These are phyloP conservation scores for Sphaerulina musiva DNA, from an alignment of 2,329 filamentous ascomycete genomes.

Conservation along the genomic window DNA sequence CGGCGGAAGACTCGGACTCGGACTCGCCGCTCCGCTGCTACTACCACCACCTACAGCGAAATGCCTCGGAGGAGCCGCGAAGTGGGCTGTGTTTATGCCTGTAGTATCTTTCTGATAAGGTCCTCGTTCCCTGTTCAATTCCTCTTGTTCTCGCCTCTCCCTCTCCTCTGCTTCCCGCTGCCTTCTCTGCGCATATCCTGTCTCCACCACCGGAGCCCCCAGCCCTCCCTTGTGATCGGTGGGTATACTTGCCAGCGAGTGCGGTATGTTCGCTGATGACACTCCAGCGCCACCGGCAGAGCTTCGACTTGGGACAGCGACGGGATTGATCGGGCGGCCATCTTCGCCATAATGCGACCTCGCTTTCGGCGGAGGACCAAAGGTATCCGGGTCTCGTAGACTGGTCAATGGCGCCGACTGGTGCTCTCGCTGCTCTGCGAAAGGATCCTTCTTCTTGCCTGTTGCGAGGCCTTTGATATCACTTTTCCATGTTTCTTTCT, in stretches of 20 bases:
- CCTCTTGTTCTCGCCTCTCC: slow-evolving; percentile 32
- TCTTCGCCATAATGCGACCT: slow-evolving; percentile 42
- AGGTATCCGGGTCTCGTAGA: slow-evolving; percentile 64
- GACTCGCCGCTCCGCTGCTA: neutral
- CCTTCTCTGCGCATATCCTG: slow-evolving; percentile 19
- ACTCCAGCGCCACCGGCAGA: slow-evolving; percentile 32
- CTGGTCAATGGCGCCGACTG: slow-evolving; percentile 58
- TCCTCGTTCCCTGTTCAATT: slow-evolving; percentile 43
- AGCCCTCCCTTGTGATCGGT: slow-evolving; percentile 29
- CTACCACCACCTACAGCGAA: slow-evolving; percentile 23
- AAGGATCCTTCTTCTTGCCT: slow-evolving; percentile 41
- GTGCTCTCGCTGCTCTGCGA: slow-evolving; percentile 43
- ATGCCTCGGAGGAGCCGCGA: slow-evolving; percentile 60
- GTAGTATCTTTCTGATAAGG: slow-evolving; percentile 66
- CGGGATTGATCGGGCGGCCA: slow-evolving; percentile 30
- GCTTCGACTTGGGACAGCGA: slow-evolving; percentile 6
- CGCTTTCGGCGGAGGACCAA: slow-evolving; percentile 73
- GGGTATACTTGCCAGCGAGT: slow-evolving; percentile 2
- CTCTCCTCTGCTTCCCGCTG: slow-evolving; percentile 26
- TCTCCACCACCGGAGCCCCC: slow-evolving; percentile 40
- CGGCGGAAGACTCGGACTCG: slow-evolving; percentile 17
- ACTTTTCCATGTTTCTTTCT: slow-evolving; percentile 50
- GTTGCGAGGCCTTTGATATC: slow-evolving; percentile 38
- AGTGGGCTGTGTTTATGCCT: slow-evolving; percentile 59
- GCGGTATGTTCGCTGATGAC: slow-evolving; percentile 8